Evolutionary conservation across 352 stramenopile genomes (phyloP).

Genomic region (Phytophthora melonis): DNA sequence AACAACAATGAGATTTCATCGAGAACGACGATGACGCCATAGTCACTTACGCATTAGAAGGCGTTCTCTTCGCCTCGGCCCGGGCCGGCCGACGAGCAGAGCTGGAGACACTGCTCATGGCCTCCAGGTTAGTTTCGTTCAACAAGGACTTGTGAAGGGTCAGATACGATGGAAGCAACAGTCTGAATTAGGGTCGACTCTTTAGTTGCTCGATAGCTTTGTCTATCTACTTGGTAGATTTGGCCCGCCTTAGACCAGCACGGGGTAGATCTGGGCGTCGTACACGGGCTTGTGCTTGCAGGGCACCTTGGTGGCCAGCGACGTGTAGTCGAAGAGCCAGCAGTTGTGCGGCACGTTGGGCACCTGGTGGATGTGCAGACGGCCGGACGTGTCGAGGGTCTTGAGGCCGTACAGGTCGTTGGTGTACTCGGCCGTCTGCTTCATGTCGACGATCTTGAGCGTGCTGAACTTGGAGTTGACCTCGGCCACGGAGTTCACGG

Average conservation of each 20-base stretch:
- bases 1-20: not conserved
- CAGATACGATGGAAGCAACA: constrained; percentile 10
- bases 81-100: constrained; percentile 21
- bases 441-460: constrained; percentile 46
- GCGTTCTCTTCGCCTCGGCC: constrained; percentile 49
- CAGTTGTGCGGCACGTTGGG: constrained; percentile 45
- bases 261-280: constrained; percentile 41
- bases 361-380: constrained; percentile 42
- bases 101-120: constrained; percentile 28
- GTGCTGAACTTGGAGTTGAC: constrained; percentile 42
- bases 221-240: constrained; percentile 24
- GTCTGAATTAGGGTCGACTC: constrained; percentile 13
- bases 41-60: constrained; percentile 39
- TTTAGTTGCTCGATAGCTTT: constrained; percentile 2
- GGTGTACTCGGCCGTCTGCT: constrained; percentile 44
- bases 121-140: constrained; percentile 18
- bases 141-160: constrained; percentile 24
- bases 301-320: constrained; percentile 34
- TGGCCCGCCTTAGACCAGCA: constrained; percentile 34
- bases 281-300: constrained; percentile 46
- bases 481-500: constrained; percentile 38
- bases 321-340: constrained; percentile 53
- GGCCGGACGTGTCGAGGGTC: constrained; percentile 40
- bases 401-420: constrained; percentile 48
- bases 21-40: not conserved